These are phyloP conservation scores for Cyanodermella asteris DNA, from an alignment of 2,329 filamentous ascomycete species.

Conservation along the genomic window DNA sequence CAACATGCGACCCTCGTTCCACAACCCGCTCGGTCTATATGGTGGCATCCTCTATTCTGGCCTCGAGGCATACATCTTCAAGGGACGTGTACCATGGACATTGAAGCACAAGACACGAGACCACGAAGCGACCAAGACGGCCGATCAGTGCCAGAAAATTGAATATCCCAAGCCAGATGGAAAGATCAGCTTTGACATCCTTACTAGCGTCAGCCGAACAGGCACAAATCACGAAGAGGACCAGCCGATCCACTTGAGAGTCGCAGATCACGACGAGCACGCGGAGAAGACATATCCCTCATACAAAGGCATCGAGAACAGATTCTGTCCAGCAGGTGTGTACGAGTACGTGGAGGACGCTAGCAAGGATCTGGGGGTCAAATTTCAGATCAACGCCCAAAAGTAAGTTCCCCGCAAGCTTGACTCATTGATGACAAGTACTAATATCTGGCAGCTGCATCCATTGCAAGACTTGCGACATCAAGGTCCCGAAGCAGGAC, in stretches of 20 bases:
- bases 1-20: constrained; percentile 94
- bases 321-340: constrained; percentile 91
- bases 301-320: constrained; percentile 83
- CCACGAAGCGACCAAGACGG: constrained; percentile 54
- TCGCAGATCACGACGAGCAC: constrained; percentile 87
- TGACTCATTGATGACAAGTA: neutral
- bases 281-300: constrained; percentile 60
- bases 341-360: constrained; percentile 96
- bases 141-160: constrained; percentile 66
- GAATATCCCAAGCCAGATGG: constrained; percentile 94
- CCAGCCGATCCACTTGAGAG: constrained; percentile 87
- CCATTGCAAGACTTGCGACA: constrained; percentile 98
- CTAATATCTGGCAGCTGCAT: constrained; percentile 46
- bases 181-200: constrained; percentile 83
- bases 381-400: constrained; percentile 94
- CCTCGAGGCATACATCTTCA: constrained; percentile 69
- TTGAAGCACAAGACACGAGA: constrained; percentile 66
- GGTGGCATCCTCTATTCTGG: constrained; percentile 86
- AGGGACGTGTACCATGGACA: constrained; percentile 78
- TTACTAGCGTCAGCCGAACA: constrained; percentile 85
- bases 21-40: constrained; percentile 64
- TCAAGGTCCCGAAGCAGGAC: constrained; percentile 90
- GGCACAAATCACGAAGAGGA: constrained; percentile 98
- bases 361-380: constrained; percentile 63
- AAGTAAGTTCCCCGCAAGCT: constrained; percentile 41